Evolutionary conservation across 139 green algal genomes (phyloP).

Genomic region (Auxenochlorella pyrenoidosa): DNA sequence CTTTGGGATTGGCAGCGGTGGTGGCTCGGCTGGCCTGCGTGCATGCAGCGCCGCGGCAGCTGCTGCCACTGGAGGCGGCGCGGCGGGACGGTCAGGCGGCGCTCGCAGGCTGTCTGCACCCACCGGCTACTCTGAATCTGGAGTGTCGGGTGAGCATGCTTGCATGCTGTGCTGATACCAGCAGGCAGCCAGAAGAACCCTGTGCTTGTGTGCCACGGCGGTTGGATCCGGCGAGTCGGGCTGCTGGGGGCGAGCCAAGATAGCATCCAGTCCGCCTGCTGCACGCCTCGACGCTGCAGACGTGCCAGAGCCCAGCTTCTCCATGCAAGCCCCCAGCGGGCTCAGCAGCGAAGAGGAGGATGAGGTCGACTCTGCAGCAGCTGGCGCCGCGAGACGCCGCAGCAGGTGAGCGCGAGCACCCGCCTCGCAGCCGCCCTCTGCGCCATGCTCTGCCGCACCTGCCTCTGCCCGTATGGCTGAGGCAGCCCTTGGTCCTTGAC

Average conservation of each 20-base stretch:
- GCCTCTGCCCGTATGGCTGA: no score
- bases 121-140: conserved; percentile 16
- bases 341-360: conserved; percentile 34
- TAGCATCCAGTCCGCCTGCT: neutral
- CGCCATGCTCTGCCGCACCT: neutral
- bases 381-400: neutral
- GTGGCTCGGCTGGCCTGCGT: neutral
- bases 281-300: neutral
- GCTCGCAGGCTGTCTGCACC: conserved; percentile 17
- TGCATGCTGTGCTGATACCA: neutral
- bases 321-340: conserved; percentile 37
- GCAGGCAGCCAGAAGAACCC: no score
- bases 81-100: neutral
- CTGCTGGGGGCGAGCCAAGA: no score
- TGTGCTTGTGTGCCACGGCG: no score
- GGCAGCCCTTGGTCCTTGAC: no score
- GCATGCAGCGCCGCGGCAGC: neutral
- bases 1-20: neutral
- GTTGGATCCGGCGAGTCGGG: neutral
- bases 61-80: neutral
- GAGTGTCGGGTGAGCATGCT: neutral
- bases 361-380: neutral
- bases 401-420: neutral
- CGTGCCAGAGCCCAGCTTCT: conserved; percentile 20
- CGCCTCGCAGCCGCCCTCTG: no score